A percentile compares a stretch with the other conserved stretches of the same genome.
phyloP scores from a whole-genome alignment of 2,329 filamentous ascomycete genomes.

The Cladorrhinum sp. region DNA sequence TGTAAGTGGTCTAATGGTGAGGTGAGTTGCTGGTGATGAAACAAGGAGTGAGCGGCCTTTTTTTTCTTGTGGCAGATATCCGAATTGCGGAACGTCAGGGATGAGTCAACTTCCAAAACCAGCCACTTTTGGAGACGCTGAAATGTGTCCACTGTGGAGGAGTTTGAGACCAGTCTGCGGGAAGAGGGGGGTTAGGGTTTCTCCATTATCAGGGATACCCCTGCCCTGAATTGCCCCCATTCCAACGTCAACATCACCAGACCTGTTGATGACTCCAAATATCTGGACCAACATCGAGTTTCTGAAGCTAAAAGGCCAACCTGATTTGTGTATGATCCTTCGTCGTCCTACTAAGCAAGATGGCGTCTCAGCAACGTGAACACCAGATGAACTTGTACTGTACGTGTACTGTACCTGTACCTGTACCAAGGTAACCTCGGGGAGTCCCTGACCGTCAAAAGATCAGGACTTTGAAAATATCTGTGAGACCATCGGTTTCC shows the following conservation, averaged over 20 bases:
- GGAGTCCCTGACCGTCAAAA: background rate
- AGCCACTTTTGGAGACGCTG: background rate
- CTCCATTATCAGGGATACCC: background rate
- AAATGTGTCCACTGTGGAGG: conserved; percentile 12
- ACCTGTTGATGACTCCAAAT: too few relatives aligned
- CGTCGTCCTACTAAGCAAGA: too few relatives aligned
- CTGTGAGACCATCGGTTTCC: background rate
- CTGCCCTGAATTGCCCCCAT: background rate
- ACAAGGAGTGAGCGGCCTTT: background rate
- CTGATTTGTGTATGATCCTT: too few relatives aligned
- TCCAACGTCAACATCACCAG: background rate
- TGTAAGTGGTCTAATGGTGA: conserved; percentile 2
- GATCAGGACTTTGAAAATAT: background rate
- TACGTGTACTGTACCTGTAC: too few relatives aligned
- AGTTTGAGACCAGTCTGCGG: background rate
- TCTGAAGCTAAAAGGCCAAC: too few relatives aligned
- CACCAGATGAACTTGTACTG: too few relatives aligned
- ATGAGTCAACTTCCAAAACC: conserved; percentile 4
- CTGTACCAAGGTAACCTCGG: background rate
- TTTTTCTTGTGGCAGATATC: background rate
- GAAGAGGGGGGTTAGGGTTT: conserved; percentile 3
- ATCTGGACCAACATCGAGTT: too few relatives aligned
- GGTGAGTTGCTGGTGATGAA: background rate
- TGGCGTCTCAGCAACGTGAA: too few relatives aligned
- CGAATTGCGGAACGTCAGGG: background rate